Percentiles rank a stretch among this genome's conserved stretches.
Evolutionary conservation across 208 protist species (phyloP).

Genomic region (Leishmania aethiopica): DNA sequence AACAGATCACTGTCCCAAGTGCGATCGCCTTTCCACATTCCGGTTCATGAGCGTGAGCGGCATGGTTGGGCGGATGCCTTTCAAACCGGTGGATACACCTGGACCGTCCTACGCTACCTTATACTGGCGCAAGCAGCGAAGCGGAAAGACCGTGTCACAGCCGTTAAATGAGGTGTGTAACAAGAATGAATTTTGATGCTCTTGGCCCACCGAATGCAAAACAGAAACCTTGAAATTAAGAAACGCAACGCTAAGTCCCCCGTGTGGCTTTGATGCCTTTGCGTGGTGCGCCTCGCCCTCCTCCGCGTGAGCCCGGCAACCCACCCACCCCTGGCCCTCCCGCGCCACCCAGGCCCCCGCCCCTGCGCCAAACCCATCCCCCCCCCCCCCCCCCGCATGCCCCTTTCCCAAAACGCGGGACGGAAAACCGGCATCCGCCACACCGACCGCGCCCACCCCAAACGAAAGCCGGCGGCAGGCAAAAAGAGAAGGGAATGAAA

Average conservation of each 20-base stretch:
- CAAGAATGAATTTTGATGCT: constrained; percentile 48
- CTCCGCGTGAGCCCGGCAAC: too few relatives aligned
- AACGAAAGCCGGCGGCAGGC: too few relatives aligned
- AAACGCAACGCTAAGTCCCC: not conserved
- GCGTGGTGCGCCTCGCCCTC: not conserved
- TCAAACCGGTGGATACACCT: constrained; percentile 59
- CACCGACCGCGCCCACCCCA: too few relatives aligned
- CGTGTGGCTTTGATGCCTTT: not conserved
- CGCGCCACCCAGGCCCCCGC: too few relatives aligned
- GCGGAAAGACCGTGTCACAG: constrained; percentile 46
- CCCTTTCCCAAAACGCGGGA: too few relatives aligned
- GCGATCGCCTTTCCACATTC: constrained; percentile 60
- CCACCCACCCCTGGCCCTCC: not conserved
- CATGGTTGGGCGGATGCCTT: constrained; percentile 80
- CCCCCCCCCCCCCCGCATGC: too few relatives aligned
- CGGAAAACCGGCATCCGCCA: too few relatives aligned
- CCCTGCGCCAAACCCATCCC: too few relatives aligned
- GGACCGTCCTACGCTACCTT: constrained; percentile 72
- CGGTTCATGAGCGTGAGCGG: constrained; percentile 77
- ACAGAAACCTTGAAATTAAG: not conserved
- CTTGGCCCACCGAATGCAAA: not conserved
- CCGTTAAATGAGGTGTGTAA: constrained; percentile 69
- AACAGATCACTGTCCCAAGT: constrained; percentile 73
- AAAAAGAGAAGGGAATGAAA: too few relatives aligned
- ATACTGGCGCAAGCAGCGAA: constrained; percentile 70